Evolutionary conservation across 2,329 filamentous ascomycete genomes (phyloP).

Genomic region (Alternaria panax): DNA sequence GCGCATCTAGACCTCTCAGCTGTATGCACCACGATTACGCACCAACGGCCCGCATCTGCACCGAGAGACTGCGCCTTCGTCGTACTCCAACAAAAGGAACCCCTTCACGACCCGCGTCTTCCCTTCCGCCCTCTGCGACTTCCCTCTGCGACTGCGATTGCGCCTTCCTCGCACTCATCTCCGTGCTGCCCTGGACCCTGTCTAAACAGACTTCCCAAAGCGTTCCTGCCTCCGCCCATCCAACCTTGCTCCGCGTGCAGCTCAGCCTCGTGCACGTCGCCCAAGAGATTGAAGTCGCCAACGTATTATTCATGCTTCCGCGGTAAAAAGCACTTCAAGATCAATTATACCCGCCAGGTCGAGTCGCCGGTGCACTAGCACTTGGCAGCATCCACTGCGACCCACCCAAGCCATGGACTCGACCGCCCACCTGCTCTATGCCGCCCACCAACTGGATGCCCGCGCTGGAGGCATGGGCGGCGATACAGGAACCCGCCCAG

Average conservation of each 20-base stretch:
- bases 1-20: slow-evolving; percentile 21
- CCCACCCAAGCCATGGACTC: slow-evolving; percentile 53
- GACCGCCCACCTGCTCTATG: slow-evolving; percentile 47
- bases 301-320: slow-evolving; percentile 22
- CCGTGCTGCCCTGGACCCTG: slow-evolving; percentile 21
- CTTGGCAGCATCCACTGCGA: slow-evolving; percentile 18
- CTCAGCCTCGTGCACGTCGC: slow-evolving; percentile 16
- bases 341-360: slow-evolving; percentile 10
- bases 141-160: slow-evolving; percentile 1
- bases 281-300: neutral
- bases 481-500: slow-evolving; percentile 54
- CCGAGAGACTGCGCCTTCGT: slow-evolving; percentile 19
- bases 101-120: neutral
- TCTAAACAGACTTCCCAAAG: slow-evolving; percentile 31
- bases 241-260: slow-evolving; percentile 10
- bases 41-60: slow-evolving; percentile 7
- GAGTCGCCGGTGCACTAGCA: slow-evolving; percentile 25
- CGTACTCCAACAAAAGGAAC: slow-evolving; percentile 2
- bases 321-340: slow-evolving; percentile 10
- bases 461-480: slow-evolving; percentile 52
- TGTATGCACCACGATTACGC: slow-evolving; percentile 21
- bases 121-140: slow-evolving; percentile 4
- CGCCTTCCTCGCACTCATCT: slow-evolving; percentile 16
- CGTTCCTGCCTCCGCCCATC: slow-evolving; percentile 21
- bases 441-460: slow-evolving; percentile 55